Evolutionary conservation across 2,329 filamentous ascomycete species (phyloP), one percentile per base, ranked within the genome.

Genomic region (Metarhizium humberi): DNA sequence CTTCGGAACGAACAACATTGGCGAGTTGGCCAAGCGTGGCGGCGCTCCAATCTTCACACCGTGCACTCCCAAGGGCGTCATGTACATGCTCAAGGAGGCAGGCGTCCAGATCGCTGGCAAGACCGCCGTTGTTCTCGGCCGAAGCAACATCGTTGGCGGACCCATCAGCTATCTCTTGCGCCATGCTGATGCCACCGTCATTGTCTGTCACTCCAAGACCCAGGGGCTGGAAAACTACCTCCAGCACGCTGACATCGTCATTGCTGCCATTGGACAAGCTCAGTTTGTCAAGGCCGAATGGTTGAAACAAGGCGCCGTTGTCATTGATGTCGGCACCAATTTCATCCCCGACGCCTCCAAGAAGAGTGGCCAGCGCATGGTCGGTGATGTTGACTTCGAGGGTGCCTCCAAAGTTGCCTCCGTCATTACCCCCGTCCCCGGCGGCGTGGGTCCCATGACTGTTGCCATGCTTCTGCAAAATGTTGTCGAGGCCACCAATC

Each of bases 391-490:
- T 46, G 91, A 99, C 65, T 97, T 85, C 64, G 90, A 91, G 52
- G 84, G 88, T 47, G 92, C 92, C 16, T 80, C 80, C 16, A 79
- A 95, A 68, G 88, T 96, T 46, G 94, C 92, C 20, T 96, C 92
- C 2, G 82, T 88, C 66, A 96, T 99, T 66, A 99, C 94, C 2
- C 94, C 94, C 1, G 94, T 99, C 2, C 94, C 94, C 1, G 94
- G 94, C 56, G 94, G 94, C 71, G 94, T 99, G 57, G 94, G 94
- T 0, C 94, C 94, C 52, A 99, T 99, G 94, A 99, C 94, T 3
- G 92, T 99, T 60, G 94, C 94, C 57, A 99, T 99, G 94, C 79
- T 99, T 50, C 77, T 99, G 64, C 89, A 95, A 72, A 99, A 99
- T 67, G 92, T 97, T 8, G 87, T 97, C 55, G 87, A 92, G 63